Evolutionary conservation across 345 rosid genomes (phyloP), one percentile per base, ranked within the genome.

Genomic region (Aquilaria yunnanensis): DNA sequence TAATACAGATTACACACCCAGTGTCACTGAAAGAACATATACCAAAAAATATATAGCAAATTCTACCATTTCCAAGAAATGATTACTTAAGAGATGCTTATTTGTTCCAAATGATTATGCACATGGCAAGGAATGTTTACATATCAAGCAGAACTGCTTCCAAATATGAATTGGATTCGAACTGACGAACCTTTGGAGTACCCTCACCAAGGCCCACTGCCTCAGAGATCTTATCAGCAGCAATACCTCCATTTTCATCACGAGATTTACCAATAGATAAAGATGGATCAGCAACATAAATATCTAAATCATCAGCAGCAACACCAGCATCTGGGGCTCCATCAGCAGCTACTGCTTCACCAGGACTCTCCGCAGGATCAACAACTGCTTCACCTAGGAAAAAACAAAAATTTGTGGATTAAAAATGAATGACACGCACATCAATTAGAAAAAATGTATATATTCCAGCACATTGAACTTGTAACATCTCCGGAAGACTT

Each of bases 181-280:
- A 62, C 31, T 32, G 37, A 70, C 83, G 60, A 67, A 95, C 99
- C 99, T 95, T 91, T 9, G 98, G 99, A 54, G 86, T 75, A 73
- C 96, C 98, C 74, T 91, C 96, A 54, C 97, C 99, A 79, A 89
- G 90, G 68, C 92, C 96, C 31, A 80, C 74, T 74, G 80, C 82
- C 47, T 77, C 85, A 67, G 63, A 73, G 57, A 65, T 67, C 69
- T 66, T 75, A 61, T 69, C 84, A 37, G 77, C 52, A 69, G 72
- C 71, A 63, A 82, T 69, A 62, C 41, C 61, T 76, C 66, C 89
- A 72, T 79, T 68, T 72, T 67, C 62, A 60, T 52, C 47, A 65
- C 92, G 91, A 31, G 81, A 84, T 59, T 83, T 86, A 64, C 73
- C 80, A 60, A 83, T 81, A 54, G 79, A 71, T 75, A 83, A 72